phyloP scores from a whole-genome alignment of 1,284 basidiomycete genomes.

The Ganoderma boninense region DNA sequence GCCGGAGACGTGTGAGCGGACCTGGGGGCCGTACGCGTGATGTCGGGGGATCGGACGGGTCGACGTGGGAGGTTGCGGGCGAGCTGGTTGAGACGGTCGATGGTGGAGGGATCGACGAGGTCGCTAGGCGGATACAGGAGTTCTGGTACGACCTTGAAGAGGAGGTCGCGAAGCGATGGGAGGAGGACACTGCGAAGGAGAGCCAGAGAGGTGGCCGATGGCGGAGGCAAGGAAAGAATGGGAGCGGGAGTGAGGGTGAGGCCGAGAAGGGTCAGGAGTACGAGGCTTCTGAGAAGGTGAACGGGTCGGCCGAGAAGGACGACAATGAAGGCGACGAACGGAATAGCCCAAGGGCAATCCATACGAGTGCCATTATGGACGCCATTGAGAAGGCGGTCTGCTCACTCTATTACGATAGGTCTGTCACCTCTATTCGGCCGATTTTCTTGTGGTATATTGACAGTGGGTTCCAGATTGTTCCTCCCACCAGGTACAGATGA shows the following conservation, averaged over 20 bases:
- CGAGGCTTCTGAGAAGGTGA: conserved; percentile 38
- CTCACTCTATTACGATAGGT: conserved; percentile 67
- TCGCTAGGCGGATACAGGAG: conserved; percentile 71
- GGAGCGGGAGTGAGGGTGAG: conserved; percentile 35
- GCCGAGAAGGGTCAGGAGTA: conserved; percentile 34
- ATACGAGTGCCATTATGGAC: conserved; percentile 68
- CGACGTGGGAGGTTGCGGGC: conserved; percentile 46
- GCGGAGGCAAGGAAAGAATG: conserved; percentile 29
- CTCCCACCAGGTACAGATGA: conserved; percentile 78
- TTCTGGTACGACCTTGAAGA: conserved; percentile 74
- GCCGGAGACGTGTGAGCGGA: conserved; percentile 32
- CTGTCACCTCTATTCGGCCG: conserved; percentile 13
- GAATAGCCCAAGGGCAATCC: conserved; percentile 46
- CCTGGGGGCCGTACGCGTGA: conserved; percentile 45
- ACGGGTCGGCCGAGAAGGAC: conserved; percentile 42
- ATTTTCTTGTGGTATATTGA: conserved; percentile 1
- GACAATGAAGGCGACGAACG: conserved; percentile 38
- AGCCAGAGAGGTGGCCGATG: conserved; percentile 32
- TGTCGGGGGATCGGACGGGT: conserved; percentile 34
- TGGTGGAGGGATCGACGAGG: conserved; percentile 49
- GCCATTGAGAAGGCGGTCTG: conserved; percentile 76
- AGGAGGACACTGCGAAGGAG: conserved; percentile 29
- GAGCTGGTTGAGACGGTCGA: conserved; percentile 24
- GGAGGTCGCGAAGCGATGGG: conserved; percentile 50
- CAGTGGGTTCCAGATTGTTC: conserved; percentile 57